Evolutionary conservation across 2,329 filamentous ascomycete genomes (phyloP), one percentile per base, ranked within the genome.

Genomic region (Xylariaceae sp.): DNA sequence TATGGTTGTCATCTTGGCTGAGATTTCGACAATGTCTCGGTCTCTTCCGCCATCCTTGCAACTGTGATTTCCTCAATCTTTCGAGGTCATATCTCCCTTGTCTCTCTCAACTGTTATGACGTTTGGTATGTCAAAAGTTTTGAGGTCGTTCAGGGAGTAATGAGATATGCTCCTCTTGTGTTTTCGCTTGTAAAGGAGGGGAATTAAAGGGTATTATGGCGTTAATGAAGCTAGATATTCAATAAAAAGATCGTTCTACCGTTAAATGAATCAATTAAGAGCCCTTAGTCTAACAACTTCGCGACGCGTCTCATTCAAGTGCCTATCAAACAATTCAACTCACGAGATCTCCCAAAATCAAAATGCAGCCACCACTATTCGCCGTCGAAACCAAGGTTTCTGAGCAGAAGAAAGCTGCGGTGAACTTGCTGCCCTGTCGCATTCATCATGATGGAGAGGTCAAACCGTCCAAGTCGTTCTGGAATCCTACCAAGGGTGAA

Each of bases 391-490:
- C 65, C 7, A 60, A 62, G 11, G 55, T 58, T 7, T 56, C 60
- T 5, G 55, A 55, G 30, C 34, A 63, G 48, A 57, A 65, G 34
- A 70, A 66, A 11, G 65, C 67, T 4, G 62, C 65, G 15, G 61
- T 72, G 1, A 65, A 96, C 69, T 76, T 96, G 17, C 80, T 97
- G 11, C 92, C 92, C 2, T 94, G 90, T 68, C 83, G 85, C 57
- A 84, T 97, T 69, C 82, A 92, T 67, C 88, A 95, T 73, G 84
- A 89, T 66, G 92, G 92, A 1, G 79, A 85, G 1, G 78, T 93
- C 56, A 82, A 86, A 54, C 78, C 84, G 1, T 77, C 82, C 4
- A 73, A 82, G 18, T 78, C 85, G 49, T 91, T 90, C 71, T 97
- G 92, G 91, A 79, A 76, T 4, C 88, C 90, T 0, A 73, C 70